These are phyloP conservation scores for Chrysoporthe deuterocubensis DNA, from an alignment of 2,329 filamentous ascomycete genomes.

Conservation along the genomic window DNA sequence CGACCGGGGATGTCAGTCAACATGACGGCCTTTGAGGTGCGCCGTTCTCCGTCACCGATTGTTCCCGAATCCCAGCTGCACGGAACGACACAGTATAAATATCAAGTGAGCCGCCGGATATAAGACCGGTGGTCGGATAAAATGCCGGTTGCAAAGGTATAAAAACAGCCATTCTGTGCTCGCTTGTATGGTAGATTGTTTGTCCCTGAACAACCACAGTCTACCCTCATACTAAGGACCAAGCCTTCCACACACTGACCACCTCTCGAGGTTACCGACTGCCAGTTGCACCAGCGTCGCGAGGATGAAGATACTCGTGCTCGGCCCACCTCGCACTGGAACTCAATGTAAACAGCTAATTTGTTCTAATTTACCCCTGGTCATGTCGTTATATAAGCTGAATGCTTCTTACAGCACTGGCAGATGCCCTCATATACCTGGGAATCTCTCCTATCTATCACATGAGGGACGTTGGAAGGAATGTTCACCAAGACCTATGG, in stretches of 20 bases:
- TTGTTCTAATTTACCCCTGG: background rate
- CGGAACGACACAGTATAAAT: background rate
- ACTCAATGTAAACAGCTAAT: constrained; percentile 37
- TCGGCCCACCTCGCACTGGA: constrained; percentile 40
- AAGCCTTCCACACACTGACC: background rate
- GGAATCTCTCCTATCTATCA: constrained; percentile 40
- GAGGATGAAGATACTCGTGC: constrained; percentile 39
- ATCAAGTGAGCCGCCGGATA: background rate
- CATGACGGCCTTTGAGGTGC: background rate
- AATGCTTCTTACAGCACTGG: constrained; percentile 32
- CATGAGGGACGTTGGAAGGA: constrained; percentile 40
- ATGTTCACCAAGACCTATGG: constrained; percentile 41
- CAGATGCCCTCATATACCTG: constrained; percentile 37
- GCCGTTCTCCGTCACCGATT: background rate
- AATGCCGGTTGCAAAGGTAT: no score
- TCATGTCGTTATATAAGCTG: constrained; percentile 4
- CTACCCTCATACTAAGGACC: no score
- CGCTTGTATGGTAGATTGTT: no score
- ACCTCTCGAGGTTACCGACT: background rate
- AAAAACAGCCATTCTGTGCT: no score
- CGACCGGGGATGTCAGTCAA: background rate
- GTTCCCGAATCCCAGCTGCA: background rate
- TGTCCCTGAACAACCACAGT: no score
- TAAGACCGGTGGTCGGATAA: no score
- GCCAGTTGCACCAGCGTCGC: background rate